Evolutionary conservation across 73 alveolate genomes (phyloP), one percentile per base, ranked within the genome.

Genomic region (Paramecium primaurelia): DNA sequence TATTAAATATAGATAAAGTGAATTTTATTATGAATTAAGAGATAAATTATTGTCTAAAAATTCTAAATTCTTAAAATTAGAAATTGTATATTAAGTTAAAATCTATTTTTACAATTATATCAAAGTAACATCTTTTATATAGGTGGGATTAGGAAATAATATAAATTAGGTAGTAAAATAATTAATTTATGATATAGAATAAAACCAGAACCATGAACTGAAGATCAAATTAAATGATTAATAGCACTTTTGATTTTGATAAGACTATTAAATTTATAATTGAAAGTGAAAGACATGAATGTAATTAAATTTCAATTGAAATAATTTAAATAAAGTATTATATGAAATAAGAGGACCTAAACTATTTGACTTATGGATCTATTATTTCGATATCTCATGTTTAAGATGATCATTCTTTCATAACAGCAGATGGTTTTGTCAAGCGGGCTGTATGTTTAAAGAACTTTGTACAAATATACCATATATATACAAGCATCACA

Each of bases 361-460:
- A 80, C 26, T 80, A 45, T 80, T 64, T 80, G 58, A 45, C 91
- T 2, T 80, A 80, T 80, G 94, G 94, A 45, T 89, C 94, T 34
- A 58, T 89, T 69, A 89, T 89, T 20, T 89, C 94, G 11, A 71
- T 89, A 26, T 71, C 92, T 14, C 94, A 89, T 89, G 85, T 89
- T 47, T 59, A 71, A 8, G 94, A 89, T 71, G 88, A 89, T 44
- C 85, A 89, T 47, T 45, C 86, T 8, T 89, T 89, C 84, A 71
- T 89, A 25, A 58, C 84, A 38, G 49, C 88, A 28, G 94, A 89
- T 71, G 94, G 94, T 4, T 83, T 71, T 58, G 88, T 71, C 34
- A 89, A 89, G 71, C 84, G 75, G 4, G 32, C 80, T 8, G 94
- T 89, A 10, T 51, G 45, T 77, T 64, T 89, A 14, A 25, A 83